Evolutionary conservation across 441 rosid species (phyloP).

Genomic region (Eruca vesicaria): DNA sequence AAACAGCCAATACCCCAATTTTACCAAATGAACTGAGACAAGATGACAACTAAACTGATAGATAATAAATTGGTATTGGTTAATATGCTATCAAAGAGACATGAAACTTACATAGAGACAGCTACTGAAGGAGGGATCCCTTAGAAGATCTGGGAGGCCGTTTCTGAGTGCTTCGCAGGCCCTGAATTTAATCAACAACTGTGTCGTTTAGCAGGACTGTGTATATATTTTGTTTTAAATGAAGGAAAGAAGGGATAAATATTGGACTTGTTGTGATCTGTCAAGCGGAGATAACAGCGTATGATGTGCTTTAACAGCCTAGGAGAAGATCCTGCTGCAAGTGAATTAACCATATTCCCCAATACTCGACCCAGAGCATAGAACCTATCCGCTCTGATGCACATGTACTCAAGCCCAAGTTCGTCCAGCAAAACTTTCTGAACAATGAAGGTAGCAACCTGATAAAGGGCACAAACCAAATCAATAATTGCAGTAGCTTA

Average conservation of each 20-base stretch:
- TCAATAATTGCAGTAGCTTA: not conserved
- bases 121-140: constrained; percentile 67
- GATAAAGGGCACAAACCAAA: constrained; percentile 26
- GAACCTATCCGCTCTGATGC: constrained; percentile 91
- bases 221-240: not conserved
- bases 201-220: constrained; percentile 7
- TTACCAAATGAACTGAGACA: not conserved
- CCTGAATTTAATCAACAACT: constrained; percentile 38
- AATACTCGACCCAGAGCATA: constrained; percentile 85
- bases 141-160: constrained; percentile 84
- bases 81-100: constrained; percentile 22
- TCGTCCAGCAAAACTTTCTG: constrained; percentile 89
- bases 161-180: constrained; percentile 81
- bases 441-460: constrained; percentile 96
- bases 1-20: not conserved
- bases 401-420: constrained; percentile 90
- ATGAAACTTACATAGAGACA: constrained; percentile 76
- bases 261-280: constrained; percentile 78
- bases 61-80: not conserved
- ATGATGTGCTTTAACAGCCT: constrained; percentile 83
- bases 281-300: constrained; percentile 85
- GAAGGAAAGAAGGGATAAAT: not conserved
- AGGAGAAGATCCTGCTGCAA: constrained; percentile 85
- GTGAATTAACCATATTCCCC: constrained; percentile 85
- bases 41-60: not conserved